Conservation (phyloP, 2,329 filamentous ascomycete species). For the Aspergillus latus region DNA sequence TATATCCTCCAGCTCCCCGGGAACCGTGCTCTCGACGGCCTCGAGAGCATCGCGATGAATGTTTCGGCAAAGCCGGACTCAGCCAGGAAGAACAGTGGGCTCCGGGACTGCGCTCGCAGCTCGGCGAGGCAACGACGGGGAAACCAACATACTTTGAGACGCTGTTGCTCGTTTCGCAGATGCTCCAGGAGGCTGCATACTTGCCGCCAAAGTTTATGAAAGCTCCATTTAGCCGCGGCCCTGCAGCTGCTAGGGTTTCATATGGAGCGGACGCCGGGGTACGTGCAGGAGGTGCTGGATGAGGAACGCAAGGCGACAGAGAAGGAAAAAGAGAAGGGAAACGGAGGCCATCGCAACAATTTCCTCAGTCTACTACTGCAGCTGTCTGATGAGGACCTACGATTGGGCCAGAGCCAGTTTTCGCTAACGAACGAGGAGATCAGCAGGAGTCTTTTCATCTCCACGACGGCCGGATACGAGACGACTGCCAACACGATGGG, state of each 20-base stretch:
- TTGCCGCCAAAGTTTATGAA: slow-evolving; percentile 27
- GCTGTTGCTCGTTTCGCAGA: slow-evolving; percentile 31
- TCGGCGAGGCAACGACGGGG: slow-evolving; percentile 5
- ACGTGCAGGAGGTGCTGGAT: slow-evolving; percentile 4
- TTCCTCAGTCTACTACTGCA: slow-evolving; percentile 11
- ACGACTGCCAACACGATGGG: slow-evolving; percentile 53
- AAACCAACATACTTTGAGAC: slow-evolving; percentile 34
- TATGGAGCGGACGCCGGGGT: slow-evolving; percentile 6
- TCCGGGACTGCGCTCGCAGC: slow-evolving; percentile 20
- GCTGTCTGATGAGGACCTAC: slow-evolving; percentile 18
- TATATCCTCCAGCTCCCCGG: slow-evolving; percentile 27
- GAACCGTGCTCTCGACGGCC: slow-evolving; percentile 28
- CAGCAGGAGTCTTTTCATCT: slow-evolving; percentile 49
- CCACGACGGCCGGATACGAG: slow-evolving; percentile 51
- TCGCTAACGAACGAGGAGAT: slow-evolving; percentile 42
- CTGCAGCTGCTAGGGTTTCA: background rate
- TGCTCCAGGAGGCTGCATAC: slow-evolving; percentile 30
- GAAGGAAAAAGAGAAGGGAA: background rate
- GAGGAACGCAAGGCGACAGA: slow-evolving; percentile 1
- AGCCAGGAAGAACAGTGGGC: slow-evolving; percentile 33
- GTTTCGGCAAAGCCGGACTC: slow-evolving; percentile 39
- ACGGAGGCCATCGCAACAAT: background rate
- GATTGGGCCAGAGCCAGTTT: slow-evolving; percentile 15
- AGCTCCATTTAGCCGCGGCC: slow-evolving; percentile 1
- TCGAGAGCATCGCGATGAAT: slow-evolving; percentile 40